Evolutionary conservation across 2,329 filamentous ascomycete genomes (phyloP).

Genomic region (Orbilia javanica): DNA sequence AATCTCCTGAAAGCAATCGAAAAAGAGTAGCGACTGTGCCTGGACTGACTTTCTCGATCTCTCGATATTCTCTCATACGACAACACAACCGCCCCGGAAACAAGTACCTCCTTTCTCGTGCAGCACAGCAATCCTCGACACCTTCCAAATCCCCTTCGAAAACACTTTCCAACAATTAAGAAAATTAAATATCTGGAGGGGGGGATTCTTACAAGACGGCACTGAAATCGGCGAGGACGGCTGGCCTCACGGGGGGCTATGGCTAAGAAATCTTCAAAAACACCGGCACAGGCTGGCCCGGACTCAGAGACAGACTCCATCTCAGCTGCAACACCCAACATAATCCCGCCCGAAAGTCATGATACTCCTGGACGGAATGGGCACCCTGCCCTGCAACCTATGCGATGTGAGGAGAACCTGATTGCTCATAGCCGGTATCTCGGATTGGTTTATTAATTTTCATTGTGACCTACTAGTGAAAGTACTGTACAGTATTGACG

Average conservation of each 20-base stretch:
- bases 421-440: neutral
- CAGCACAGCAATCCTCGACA: neutral
- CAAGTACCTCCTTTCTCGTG: conserved; percentile 22
- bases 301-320: conserved; percentile 42
- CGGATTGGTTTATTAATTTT: conserved; percentile 13
- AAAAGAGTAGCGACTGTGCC: neutral
- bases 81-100: conserved; percentile 47
- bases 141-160: neutral
- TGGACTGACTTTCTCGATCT: neutral
- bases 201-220: conserved; percentile 34
- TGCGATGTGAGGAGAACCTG: conserved; percentile 45
- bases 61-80: conserved; percentile 32
- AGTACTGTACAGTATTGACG: conserved; percentile 54
- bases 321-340: conserved; percentile 38
- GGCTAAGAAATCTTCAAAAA: conserved; percentile 50
- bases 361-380: conserved; percentile 35
- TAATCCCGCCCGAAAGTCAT: conserved; percentile 26
- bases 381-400: conserved; percentile 34
- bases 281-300: conserved; percentile 26
- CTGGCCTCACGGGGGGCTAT: conserved; percentile 52
- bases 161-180: neutral
- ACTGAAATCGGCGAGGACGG: conserved; percentile 40
- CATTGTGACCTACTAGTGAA: conserved; percentile 37
- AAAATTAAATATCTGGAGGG: neutral
- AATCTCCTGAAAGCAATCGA: neutral